Percentiles rank a stretch among this genome's conserved stretches.
Evolutionary conservation across 345 rosid genomes (phyloP).

Genomic region (Euphorbia peplus): DNA sequence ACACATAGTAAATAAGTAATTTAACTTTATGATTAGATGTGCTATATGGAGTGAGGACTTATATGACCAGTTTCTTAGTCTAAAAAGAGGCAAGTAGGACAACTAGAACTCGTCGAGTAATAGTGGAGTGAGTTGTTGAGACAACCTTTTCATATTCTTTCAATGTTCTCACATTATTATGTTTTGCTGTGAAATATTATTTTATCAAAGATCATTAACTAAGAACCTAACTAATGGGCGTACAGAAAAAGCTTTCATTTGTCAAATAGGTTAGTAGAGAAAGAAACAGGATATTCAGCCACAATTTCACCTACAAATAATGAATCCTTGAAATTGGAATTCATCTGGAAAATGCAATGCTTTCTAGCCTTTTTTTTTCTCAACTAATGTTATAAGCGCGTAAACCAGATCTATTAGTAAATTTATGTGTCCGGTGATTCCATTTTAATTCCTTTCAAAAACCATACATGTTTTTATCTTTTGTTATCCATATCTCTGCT

Average conservation of each 20-base stretch:
- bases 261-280: background rate
- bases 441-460: background rate
- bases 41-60: background rate
- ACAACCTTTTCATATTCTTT: background rate
- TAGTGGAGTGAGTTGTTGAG: background rate
- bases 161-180: background rate
- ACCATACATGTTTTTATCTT: background rate
- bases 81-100: background rate
- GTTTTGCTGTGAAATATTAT: background rate
- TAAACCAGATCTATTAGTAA: background rate
- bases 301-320: background rate
- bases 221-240: too few relatives aligned
- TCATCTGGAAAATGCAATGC: background rate
- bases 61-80: background rate
- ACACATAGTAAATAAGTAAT: too few relatives aligned
- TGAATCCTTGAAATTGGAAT: too few relatives aligned
- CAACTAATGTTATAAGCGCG: background rate
- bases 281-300: background rate
- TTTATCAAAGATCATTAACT: background rate
- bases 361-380: background rate
- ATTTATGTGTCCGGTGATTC: background rate
- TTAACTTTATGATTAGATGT: background rate
- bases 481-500: background rate
- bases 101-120: background rate
- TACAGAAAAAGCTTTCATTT: background rate